Conservation (phyloP, 1,284 basidiomycete species). For the Peniophora sp. region DNA sequence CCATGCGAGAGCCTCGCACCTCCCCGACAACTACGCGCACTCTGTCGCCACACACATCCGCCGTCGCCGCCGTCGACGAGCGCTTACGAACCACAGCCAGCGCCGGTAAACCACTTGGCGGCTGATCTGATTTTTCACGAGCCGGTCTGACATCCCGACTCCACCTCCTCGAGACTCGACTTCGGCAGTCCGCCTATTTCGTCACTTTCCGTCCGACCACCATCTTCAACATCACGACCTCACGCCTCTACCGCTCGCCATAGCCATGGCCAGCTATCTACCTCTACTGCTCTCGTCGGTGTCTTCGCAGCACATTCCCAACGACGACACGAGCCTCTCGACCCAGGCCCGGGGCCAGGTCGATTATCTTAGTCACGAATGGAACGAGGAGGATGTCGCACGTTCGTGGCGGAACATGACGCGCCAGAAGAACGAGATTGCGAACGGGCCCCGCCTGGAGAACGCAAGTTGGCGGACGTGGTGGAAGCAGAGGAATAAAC, state of each 20-base stretch:
- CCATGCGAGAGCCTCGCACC: too few relatives aligned
- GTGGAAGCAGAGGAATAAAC: constrained; percentile 98
- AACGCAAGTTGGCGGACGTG: constrained; percentile 98
- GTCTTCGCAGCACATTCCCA: constrained; percentile 42
- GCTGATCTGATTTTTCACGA: too few relatives aligned
- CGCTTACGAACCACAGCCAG: too few relatives aligned
- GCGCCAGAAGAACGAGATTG: constrained; percentile 95
- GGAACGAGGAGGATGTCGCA: constrained; percentile 99
- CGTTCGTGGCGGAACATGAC: constrained; percentile 98
- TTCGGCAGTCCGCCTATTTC: neutral
- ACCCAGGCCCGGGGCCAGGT: constrained; percentile 67
- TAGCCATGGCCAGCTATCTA: constrained; percentile 54
- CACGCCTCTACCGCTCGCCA: neutral
- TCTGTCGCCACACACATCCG: too few relatives aligned
- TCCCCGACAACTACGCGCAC: too few relatives aligned
- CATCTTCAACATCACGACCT: neutral
- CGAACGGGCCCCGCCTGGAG: constrained; percentile 91
- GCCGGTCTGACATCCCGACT: neutral
- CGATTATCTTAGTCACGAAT: constrained; percentile 87
- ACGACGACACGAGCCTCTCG: constrained; percentile 57
- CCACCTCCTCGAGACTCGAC: neutral
- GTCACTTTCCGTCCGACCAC: neutral
- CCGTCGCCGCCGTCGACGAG: too few relatives aligned
- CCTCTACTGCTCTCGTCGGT: constrained; percentile 63
- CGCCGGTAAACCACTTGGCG: too few relatives aligned